Conservation (phyloP, 164 flowering plant species). For the Stephania yunnanensis region DNA sequence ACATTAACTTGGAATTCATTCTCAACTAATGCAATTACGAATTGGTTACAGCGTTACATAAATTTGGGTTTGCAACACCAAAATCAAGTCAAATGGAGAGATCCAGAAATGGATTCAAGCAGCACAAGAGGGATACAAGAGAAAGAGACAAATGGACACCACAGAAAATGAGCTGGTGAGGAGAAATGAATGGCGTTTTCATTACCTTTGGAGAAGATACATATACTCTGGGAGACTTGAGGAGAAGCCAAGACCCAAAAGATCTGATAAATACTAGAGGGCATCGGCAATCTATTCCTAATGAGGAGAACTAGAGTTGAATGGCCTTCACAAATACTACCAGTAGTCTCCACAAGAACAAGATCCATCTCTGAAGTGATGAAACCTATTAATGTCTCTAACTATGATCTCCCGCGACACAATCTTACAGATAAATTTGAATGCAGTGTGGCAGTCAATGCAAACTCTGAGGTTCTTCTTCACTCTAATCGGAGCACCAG, state of each 20-base stretch:
- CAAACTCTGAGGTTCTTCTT: constrained; percentile 78
- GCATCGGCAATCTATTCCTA: not conserved
- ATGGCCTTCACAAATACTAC: constrained; percentile 26
- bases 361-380: constrained; percentile 60
- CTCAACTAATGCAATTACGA: not conserved
- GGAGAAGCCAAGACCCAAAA: constrained; percentile 62
- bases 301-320: not conserved
- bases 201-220: constrained; percentile 41
- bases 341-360: constrained; percentile 79
- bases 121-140: not conserved
- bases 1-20: constrained; percentile 4
- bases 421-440: constrained; percentile 54
- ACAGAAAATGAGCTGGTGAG: not conserved
- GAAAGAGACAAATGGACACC: not conserved
- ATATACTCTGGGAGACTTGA: constrained; percentile 25
- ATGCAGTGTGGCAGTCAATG: constrained; percentile 63
- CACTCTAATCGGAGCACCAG: constrained; percentile 57
- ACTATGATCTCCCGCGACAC: constrained; percentile 59
- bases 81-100: not conserved
- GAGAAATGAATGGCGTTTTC: not conserved
- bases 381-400: constrained; percentile 73
- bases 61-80: not conserved
- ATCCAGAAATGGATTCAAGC: not conserved
- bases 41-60: not conserved
- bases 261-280: constrained; percentile 10